These are phyloP conservation scores for Colletotrichum musae DNA, from an alignment of 2,329 filamentous ascomycete species.

Conservation along the genomic window DNA sequence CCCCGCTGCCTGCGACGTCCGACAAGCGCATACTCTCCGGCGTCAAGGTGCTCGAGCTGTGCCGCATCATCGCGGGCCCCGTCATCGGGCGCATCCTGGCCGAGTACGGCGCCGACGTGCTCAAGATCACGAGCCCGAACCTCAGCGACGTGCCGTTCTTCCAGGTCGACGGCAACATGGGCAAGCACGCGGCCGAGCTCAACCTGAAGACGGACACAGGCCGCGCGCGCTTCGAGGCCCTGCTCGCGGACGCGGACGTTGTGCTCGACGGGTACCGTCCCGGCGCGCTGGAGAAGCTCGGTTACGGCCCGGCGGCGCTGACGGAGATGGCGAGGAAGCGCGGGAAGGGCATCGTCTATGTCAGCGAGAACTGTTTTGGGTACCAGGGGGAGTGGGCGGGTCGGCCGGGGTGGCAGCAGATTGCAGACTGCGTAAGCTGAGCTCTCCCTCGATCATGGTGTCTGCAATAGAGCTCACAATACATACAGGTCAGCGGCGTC, in stretches of 20 bases:
- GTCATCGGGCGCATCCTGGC: conserved; percentile 78
- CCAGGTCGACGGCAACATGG: conserved; percentile 80
- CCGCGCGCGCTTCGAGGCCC: conserved; percentile 67
- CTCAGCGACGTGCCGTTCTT: conserved; percentile 82
- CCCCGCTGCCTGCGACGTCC: conserved; percentile 51
- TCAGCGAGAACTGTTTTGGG: conserved; percentile 81
- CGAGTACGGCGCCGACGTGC: conserved; percentile 82
- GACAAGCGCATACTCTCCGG: conserved; percentile 63
- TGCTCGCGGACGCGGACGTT: conserved; percentile 75
- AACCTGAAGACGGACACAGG: conserved; percentile 72
- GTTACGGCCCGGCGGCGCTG: conserved; percentile 72
- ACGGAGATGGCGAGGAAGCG: conserved; percentile 66
- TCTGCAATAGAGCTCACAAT: no score
- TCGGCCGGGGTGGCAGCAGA: conserved; percentile 80
- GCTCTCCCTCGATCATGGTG: no score
- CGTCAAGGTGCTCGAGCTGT: conserved; percentile 81
- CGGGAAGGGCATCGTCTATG: conserved; percentile 76
- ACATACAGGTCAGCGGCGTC: conserved; percentile 65
- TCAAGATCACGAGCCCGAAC: conserved; percentile 78
- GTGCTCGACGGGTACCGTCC: conserved; percentile 79
- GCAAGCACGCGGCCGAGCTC: conserved; percentile 76
- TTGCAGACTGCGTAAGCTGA: conserved; percentile 71
- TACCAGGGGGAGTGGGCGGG: conserved; percentile 71
- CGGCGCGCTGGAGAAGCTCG: conserved; percentile 73
- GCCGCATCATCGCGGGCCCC: conserved; percentile 83